These are phyloP conservation scores for Rosa lucieae DNA, from an alignment of 306 rosid genomes.

Conservation along the genomic window DNA sequence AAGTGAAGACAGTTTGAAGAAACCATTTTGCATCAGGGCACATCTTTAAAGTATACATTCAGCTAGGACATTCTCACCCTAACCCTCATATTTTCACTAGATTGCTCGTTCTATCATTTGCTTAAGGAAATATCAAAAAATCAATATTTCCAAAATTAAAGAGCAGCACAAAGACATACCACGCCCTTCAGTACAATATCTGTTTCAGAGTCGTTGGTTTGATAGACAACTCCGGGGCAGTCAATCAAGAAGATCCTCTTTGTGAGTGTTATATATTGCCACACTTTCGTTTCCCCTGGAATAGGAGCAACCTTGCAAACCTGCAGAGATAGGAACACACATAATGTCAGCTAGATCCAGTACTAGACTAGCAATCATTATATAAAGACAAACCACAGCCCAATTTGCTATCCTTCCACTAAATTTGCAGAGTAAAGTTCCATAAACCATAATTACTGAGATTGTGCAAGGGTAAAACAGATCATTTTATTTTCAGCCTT, in stretches of 20 bases:
- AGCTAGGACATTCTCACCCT: not conserved
- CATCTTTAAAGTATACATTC: not conserved
- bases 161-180: conserved; percentile 46
- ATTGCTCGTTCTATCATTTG: not conserved
- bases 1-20: not conserved
- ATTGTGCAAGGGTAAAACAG: not conserved
- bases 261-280: conserved; percentile 95
- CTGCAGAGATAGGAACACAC: conserved; percentile 37
- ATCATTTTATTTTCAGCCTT: not conserved
- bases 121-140: not conserved
- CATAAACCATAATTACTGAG: not conserved
- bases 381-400: not conserved
- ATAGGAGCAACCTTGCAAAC: conserved; percentile 99
- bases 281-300: conserved; percentile 96
- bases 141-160: not conserved
- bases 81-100: not conserved
- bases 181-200: conserved; percentile 90
- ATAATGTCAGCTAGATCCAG: conserved; percentile 13
- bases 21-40: not conserved
- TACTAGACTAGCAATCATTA: not conserved
- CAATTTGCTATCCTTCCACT: not conserved
- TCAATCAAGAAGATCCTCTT: conserved; percentile 94
- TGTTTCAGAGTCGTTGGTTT: conserved; percentile 78
- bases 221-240: conserved; percentile 94
- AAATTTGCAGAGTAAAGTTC: not conserved